Conservation (phyloP, 2,329 filamentous ascomycete species). For the Salinomyces thailandicus region DNA sequence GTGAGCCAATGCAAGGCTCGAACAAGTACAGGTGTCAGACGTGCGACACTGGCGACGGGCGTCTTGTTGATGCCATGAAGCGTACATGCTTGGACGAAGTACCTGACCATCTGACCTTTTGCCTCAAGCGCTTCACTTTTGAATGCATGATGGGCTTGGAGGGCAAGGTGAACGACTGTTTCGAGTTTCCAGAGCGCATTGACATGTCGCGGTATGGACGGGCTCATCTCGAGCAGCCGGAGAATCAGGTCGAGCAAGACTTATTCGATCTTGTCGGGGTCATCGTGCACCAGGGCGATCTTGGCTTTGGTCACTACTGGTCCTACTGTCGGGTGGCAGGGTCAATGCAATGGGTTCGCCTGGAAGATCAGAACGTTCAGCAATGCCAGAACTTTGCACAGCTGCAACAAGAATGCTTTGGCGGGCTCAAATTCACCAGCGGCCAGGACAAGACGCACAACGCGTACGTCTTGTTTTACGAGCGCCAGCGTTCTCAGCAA, state of each 20-base stretch:
- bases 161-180: slow-evolving; percentile 91
- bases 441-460: slow-evolving; percentile 47
- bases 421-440: slow-evolving; percentile 46
- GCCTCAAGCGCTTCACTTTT: slow-evolving; percentile 81
- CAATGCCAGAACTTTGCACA: slow-evolving; percentile 58
- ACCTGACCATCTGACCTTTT: slow-evolving; percentile 89
- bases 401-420: slow-evolving; percentile 66
- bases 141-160: slow-evolving; percentile 59
- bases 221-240: slow-evolving; percentile 62
- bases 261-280: slow-evolving; percentile 90
- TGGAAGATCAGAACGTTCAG: slow-evolving; percentile 80
- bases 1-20: slow-evolving; percentile 90
- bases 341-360: slow-evolving; percentile 66
- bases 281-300: slow-evolving; percentile 83
- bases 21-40: slow-evolving; percentile 97
- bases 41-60: slow-evolving; percentile 53
- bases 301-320: slow-evolving; percentile 94
- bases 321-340: slow-evolving; percentile 75
- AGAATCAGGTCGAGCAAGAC: slow-evolving; percentile 51
- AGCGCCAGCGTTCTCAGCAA: slow-evolving; percentile 41
- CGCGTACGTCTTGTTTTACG: slow-evolving; percentile 97
- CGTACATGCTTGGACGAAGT: slow-evolving; percentile 78
- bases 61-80: slow-evolving; percentile 82
- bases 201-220: slow-evolving; percentile 86
- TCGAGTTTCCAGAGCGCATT: slow-evolving; percentile 72